phyloP scores from a whole-genome alignment of 2,329 filamentous ascomycete species.

The Fusarium chlamydosporum region DNA sequence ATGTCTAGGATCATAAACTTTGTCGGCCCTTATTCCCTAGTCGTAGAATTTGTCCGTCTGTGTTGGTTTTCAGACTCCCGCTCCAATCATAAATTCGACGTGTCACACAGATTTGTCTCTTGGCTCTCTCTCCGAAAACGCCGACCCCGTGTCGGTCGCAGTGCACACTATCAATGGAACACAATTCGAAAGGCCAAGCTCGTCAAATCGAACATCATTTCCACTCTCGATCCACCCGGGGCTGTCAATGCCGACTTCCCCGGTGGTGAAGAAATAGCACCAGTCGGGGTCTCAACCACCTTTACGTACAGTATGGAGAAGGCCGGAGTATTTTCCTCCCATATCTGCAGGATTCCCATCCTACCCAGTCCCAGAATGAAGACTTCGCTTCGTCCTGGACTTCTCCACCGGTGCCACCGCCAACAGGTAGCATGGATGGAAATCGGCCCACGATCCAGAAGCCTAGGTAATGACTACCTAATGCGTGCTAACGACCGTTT shows the following conservation, averaged over 20 bases:
- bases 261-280: slow-evolving; percentile 10
- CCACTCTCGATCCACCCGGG: slow-evolving; percentile 11
- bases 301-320: background rate
- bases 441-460: slow-evolving; percentile 18
- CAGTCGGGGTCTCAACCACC: slow-evolving; percentile 9
- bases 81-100: slow-evolving; percentile 21
- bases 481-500: slow-evolving; percentile 22
- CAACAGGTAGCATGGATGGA: slow-evolving; percentile 24
- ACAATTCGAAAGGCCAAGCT: slow-evolving; percentile 21
- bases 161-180: slow-evolving; percentile 3
- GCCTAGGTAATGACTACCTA: slow-evolving; percentile 36
- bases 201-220: slow-evolving; percentile 17
- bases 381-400: background rate
- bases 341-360: slow-evolving; percentile 3
- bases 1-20: slow-evolving; percentile 25
- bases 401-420: slow-evolving; percentile 20
- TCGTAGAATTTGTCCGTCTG: slow-evolving; percentile 17
- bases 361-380: background rate
- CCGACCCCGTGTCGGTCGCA: background rate
- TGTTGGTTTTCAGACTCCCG: slow-evolving; percentile 1
- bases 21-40: slow-evolving; percentile 24
- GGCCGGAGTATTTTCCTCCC: slow-evolving; percentile 1
- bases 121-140: background rate
- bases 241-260: background rate
- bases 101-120: background rate